Evolutionary conservation across 2,329 filamentous ascomycete genomes (phyloP).

Genomic region (Neurospora crassa): DNA sequence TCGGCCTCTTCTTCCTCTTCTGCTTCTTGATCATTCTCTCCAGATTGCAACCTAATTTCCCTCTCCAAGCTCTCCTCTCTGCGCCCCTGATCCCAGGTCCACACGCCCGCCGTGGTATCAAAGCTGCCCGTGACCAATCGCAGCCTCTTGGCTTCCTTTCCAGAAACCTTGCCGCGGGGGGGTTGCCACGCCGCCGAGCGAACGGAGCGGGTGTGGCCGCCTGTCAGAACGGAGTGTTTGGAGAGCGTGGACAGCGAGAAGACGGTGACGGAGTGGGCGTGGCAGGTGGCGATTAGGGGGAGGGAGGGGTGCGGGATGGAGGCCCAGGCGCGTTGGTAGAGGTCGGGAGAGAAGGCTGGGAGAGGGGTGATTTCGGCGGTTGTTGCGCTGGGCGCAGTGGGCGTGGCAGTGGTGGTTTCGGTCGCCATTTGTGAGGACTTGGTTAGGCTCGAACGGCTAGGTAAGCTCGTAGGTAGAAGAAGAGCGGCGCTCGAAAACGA

Average conservation of each 20-base stretch:
- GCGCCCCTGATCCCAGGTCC: slow-evolving; percentile 47
- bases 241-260: slow-evolving; percentile 79
- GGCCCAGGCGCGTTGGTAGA: slow-evolving; percentile 72
- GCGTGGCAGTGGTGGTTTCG: not conserved
- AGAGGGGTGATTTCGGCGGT: slow-evolving; percentile 31
- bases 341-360: slow-evolving; percentile 42
- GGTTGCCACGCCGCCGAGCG: slow-evolving; percentile 85
- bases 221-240: slow-evolving; percentile 68
- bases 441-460: not conserved
- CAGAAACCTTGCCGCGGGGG: slow-evolving; percentile 28
- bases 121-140: slow-evolving; percentile 90
- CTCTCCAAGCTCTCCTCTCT: slow-evolving; percentile 12
- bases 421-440: not conserved
- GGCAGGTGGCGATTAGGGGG: slow-evolving; percentile 80
- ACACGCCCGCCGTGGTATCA: slow-evolving; percentile 81
- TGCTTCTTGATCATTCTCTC: slow-evolving; percentile 21
- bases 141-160: slow-evolving; percentile 41
- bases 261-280: slow-evolving; percentile 77
- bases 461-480: not conserved
- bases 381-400: not conserved
- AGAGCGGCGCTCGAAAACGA: not conserved
- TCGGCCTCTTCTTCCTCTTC: slow-evolving; percentile 47
- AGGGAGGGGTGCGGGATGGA: slow-evolving; percentile 77
- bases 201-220: slow-evolving; percentile 87
- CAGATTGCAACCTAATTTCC: slow-evolving; percentile 10